phyloP scores from a whole-genome alignment of 306 rosid species.

The Pterocarpus santalinus region DNA sequence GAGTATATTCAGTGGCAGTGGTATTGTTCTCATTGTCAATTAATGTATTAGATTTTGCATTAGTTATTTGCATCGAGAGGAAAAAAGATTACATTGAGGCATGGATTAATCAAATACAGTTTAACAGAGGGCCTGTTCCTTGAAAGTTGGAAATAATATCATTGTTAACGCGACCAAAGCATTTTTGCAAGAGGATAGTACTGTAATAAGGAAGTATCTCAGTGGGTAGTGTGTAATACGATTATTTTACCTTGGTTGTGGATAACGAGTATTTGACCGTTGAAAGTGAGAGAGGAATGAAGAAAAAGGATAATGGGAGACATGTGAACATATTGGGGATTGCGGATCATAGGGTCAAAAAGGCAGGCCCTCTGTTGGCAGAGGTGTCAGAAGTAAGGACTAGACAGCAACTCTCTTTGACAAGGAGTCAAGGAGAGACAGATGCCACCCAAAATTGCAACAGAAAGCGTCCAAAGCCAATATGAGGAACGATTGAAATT shows the following conservation, averaged over 20 bases:
- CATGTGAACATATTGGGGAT: slow-evolving; percentile 31
- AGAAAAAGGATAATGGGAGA: slow-evolving; percentile 1
- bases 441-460: not conserved
- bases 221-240: not conserved
- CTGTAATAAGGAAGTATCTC: not conserved
- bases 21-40: not conserved
- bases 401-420: not conserved
- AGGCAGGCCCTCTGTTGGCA: slow-evolving; percentile 44
- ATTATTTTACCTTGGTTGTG: not conserved
- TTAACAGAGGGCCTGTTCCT: not conserved
- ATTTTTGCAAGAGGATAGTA: not conserved
- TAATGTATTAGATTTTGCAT: not conserved
- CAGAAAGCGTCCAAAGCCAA: slow-evolving; percentile 1
- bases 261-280: slow-evolving; percentile 44
- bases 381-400: slow-evolving; percentile 26
- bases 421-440: not conserved
- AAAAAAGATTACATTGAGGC: not conserved
- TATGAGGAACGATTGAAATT: slow-evolving; percentile 40
- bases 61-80: not conserved
- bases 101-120: not conserved
- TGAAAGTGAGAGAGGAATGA: not conserved
- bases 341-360: slow-evolving; percentile 46
- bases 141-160: slow-evolving; percentile 35
- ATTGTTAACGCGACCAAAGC: too few relatives aligned
- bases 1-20: not conserved